A percentile compares a stretch with the other conserved stretches of the same genome.
phyloP scores from a whole-genome alignment of 768 basidiomycete species.

The Ephemerocybe angulata region DNA sequence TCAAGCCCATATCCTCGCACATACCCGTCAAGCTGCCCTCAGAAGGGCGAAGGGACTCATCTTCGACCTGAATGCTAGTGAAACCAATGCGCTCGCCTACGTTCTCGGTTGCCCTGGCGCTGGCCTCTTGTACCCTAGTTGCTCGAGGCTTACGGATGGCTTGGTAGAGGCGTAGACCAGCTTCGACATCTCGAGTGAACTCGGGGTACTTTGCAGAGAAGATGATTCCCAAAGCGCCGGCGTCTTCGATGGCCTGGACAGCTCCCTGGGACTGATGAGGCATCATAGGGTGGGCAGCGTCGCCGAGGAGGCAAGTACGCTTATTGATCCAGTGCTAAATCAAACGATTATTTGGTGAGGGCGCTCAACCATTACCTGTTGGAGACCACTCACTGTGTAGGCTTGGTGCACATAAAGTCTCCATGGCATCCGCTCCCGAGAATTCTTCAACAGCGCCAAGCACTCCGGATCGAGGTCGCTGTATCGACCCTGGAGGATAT shows the following conservation, averaged over 20 bases:
- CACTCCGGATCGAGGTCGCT: conserved; percentile 30
- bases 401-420: conserved; percentile 31
- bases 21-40: conserved; percentile 26
- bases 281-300: conserved; percentile 29
- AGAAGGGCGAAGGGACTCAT: conserved; percentile 23
- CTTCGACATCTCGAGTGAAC: conserved; percentile 21
- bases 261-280: conserved; percentile 31
- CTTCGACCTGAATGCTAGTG: conserved; percentile 25
- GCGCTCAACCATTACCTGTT: background rate
- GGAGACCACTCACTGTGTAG: conserved; percentile 20
- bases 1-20: background rate
- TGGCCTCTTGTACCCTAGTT: conserved; percentile 26
- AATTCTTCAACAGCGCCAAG: conserved; percentile 23
- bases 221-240: conserved; percentile 29
- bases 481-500: conserved; percentile 26
- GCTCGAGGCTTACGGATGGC: conserved; percentile 28
- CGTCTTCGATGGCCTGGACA: conserved; percentile 30
- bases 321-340: conserved; percentile 23
- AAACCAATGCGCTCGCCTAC: conserved; percentile 31
- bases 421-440: conserved; percentile 33
- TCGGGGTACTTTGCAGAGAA: conserved; percentile 24
- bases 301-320: conserved; percentile 26
- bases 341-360: background rate
- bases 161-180: conserved; percentile 25
- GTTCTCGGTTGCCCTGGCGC: conserved; percentile 27